A percentile compares a stretch with the other conserved stretches of the same genome.
Evolutionary conservation across 176 grass and related monocot species (phyloP).

Genomic region (Typha latifolia): DNA sequence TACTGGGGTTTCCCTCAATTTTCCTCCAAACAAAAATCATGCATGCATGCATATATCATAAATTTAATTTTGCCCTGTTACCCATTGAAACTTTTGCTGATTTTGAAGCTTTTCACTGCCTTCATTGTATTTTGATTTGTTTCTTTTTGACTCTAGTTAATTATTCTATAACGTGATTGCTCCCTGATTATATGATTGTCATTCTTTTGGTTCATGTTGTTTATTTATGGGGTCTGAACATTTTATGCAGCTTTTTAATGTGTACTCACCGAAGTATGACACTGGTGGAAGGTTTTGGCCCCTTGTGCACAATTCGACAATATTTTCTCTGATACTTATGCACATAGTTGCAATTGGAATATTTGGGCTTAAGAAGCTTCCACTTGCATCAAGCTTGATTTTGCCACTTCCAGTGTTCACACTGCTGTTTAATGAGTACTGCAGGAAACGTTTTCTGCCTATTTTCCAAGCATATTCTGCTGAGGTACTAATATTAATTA

Average conservation of each 20-base stretch:
- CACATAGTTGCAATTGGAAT: constrained; percentile 79
- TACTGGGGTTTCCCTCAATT: no score
- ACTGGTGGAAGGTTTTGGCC: constrained; percentile 95
- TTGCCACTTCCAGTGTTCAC: constrained; percentile 63
- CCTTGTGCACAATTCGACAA: constrained; percentile 58
- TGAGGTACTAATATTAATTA: constrained; percentile 38
- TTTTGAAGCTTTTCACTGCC: no score
- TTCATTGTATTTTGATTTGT: no score
- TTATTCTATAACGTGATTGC: no score
- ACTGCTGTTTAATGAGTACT: constrained; percentile 80
- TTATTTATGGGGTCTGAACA: constrained; percentile 12
- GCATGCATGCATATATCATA: no score
- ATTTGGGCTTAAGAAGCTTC: constrained; percentile 79
- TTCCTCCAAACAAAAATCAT: no score
- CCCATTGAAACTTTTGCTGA: no score
- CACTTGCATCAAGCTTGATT: constrained; percentile 69
- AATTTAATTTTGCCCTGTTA: no score
- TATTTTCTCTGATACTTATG: constrained; percentile 82
- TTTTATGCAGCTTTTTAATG: constrained; percentile 68
- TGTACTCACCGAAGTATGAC: constrained; percentile 82
- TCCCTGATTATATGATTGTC: no score
- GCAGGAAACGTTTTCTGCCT: constrained; percentile 73
- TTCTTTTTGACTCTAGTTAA: no score
- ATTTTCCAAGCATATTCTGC: constrained; percentile 71
- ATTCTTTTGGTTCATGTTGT: neutral